Base-by-base conservation (phyloP, 1,139 yeast genomes). In the Yamadazyma siamensis region DNA sequence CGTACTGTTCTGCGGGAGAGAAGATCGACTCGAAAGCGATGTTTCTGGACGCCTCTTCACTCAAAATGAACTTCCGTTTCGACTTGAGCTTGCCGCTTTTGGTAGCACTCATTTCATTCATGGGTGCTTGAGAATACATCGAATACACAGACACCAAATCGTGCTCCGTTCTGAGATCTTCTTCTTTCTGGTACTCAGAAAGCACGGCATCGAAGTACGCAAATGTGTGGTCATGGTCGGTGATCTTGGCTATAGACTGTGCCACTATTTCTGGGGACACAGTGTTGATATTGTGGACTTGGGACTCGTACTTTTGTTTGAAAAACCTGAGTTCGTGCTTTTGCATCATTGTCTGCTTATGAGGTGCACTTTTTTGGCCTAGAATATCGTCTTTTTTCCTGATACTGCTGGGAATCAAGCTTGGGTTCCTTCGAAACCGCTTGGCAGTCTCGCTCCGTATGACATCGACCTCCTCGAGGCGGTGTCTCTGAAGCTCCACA, bases 321-420 rank as follows among this genome's bases (percentile, higher is more conserved):
- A 89, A 73, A 28, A 54, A 46, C 12, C 65, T 60, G 4, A 86
- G 64, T 50, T 89, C 96, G 52, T 81, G 85, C 44, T 80, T 79
- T 43, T 84, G 94, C 11, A 35, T 43, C 9, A 76, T 46, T 1
- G 71, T 64, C 40, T 71, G 77, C 36, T 68, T 59, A 25, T 50
- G 45, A 34, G 70, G 56, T 39, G 77, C 48, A 35, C 60, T 66
- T 34, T 43, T 40, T 10, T 29, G 21, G 9, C 36, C 19, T 21
- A 44, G 36, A 16, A 44, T 32, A 31, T 44, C 48, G 27, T 35
- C 36, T 16, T 35, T 30, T 25, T 39, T 23, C 29, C 44, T 14
- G 17, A 33, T 29, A 17, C 23, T 23, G 4, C 11, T 22, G 12
- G 40, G 50, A 15, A 38, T 39, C 18, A 40, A 11, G 4, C 31